Percentiles rank a stretch among this genome's conserved stretches.
Conservation (phyloP, 495 filamentous ascomycete species). For the Aspergillus haitiensis region DNA sequence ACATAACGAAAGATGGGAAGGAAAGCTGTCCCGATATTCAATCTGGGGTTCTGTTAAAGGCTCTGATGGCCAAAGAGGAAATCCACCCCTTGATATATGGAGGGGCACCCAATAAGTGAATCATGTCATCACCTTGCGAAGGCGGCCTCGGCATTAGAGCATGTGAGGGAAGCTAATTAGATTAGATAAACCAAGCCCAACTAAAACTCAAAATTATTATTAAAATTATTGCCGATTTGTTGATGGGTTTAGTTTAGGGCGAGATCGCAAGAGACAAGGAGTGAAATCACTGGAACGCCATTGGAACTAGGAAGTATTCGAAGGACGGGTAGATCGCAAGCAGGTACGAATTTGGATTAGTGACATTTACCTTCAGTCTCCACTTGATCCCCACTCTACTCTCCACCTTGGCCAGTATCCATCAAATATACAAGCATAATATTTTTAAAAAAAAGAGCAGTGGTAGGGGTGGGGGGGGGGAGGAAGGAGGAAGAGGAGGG, state of each 20-base stretch:
- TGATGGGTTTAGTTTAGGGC: not conserved
- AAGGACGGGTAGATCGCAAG: constrained; percentile 30
- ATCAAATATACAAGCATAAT: not conserved
- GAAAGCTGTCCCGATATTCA: not conserved
- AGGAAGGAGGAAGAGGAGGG: too few species aligned
- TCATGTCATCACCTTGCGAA: not conserved
- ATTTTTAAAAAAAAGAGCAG: too few species aligned
- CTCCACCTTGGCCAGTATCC: not conserved
- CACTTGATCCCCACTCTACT: not conserved
- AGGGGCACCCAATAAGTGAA: not conserved
- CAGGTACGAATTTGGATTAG: constrained; percentile 27
- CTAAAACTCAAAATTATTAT: not conserved
- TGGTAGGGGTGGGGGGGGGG: too few species aligned
- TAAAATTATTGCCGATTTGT: too few species aligned
- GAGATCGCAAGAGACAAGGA: not conserved
- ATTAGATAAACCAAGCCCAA: not conserved
- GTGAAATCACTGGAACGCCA: not conserved
- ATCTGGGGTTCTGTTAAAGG: not conserved
- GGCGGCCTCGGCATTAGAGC: not conserved
- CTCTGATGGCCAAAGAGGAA: not conserved
- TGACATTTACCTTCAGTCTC: not conserved
- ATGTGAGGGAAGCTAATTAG: not conserved
- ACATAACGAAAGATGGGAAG: constrained; percentile 18
- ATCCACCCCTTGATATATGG: not conserved
- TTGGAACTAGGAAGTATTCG: constrained; percentile 2